A percentile compares a stretch with the other conserved stretches of the same genome.
phyloP scores from a whole-genome alignment of 192 early-diverging fungal species.

The Spizellomyces punctatus region DNA sequence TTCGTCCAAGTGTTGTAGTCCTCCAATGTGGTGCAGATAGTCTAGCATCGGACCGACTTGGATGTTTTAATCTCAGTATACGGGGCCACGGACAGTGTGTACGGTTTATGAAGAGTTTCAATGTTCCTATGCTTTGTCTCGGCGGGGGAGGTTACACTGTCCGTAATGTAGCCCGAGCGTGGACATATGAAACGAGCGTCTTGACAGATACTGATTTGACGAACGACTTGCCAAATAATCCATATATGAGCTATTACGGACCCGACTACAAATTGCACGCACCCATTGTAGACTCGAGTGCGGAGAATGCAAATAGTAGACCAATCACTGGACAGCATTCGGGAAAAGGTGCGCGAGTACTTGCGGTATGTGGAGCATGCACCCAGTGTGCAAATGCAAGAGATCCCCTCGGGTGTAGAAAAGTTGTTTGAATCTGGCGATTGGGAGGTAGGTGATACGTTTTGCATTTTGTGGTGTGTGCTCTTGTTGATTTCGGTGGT shows the following conservation, averaged over 20 bases:
- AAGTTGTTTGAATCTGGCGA: conserved; percentile 35
- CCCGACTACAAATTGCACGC: conserved; percentile 87
- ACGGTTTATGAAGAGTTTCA: conserved; percentile 86
- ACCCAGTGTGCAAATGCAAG: conserved; percentile 85
- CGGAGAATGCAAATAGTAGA: conserved; percentile 84
- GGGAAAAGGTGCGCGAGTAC: conserved; percentile 59
- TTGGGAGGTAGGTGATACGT: conserved; percentile 33
- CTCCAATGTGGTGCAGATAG: conserved; percentile 98
- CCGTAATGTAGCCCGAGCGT: conserved; percentile 89
- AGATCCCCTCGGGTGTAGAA: conserved; percentile 57
- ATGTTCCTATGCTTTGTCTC: conserved; percentile 87
- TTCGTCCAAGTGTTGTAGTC: conserved; percentile 87
- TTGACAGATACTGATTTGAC: conserved; percentile 74
- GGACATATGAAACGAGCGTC: conserved; percentile 94
- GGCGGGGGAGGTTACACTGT: conserved; percentile 99
- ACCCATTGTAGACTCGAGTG: conserved; percentile 68
- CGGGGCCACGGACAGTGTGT: conserved; percentile 94
- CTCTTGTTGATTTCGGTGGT: neutral
- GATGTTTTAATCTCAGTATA: conserved; percentile 93
- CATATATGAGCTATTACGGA: conserved; percentile 88
- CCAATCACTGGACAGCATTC: conserved; percentile 81
- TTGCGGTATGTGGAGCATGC: conserved; percentile 70
- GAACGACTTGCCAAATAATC: conserved; percentile 80
- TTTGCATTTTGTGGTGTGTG: conserved; percentile 3
- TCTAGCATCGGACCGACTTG: conserved; percentile 88